Evolutionary conservation across 1,284 basidiomycete genomes (phyloP), one percentile per base, ranked within the genome.

Genomic region (Mycena sp.): DNA sequence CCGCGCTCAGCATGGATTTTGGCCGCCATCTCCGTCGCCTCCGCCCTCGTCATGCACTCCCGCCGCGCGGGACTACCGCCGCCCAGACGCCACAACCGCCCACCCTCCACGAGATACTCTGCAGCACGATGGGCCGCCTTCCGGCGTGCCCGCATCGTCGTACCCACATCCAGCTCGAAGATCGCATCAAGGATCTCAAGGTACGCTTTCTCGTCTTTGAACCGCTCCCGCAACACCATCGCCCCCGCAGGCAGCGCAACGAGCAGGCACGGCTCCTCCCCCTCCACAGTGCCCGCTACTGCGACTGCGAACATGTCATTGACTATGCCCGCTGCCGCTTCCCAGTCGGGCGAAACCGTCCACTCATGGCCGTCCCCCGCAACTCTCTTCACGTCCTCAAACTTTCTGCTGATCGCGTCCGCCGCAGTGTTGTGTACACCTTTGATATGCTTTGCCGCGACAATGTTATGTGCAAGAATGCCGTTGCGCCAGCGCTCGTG

Each of bases 21-120:
- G 26, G 41, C 49, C 9, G 69, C 74, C 43, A 65, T 38, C 48
- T 53, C 52, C 19, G 28, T 28, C 26, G 69, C 71, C 43, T 73
- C 69, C 45, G 55, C 51, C 35, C 57, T 14, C 16, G 63, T 64
- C 2, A 70, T 30, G 25, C 68, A 69, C 38, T 70, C 69, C 1
- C 64, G 54, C 21, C 32, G 32, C 32, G 32, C 32, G 9, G 32
- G 32, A 14, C 32, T 35, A 9, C 32, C 32, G 9, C 32, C 32
- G 7, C 32, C 32, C 32, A 35, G 32, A 14, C 32, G 7, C 32
- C 32, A 35, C 32, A 35, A 35, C 14, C 71, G 12, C 5, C 71
- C 72, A 9, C 71, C 73, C 9, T 76, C 72, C 2, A 80, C 70
- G 52, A 72, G 58, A 65, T 77, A 78, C 10, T 67, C 64, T 6